phyloP scores from a whole-genome alignment of 495 filamentous ascomycete genomes.

The Penicillium waksmanii region DNA sequence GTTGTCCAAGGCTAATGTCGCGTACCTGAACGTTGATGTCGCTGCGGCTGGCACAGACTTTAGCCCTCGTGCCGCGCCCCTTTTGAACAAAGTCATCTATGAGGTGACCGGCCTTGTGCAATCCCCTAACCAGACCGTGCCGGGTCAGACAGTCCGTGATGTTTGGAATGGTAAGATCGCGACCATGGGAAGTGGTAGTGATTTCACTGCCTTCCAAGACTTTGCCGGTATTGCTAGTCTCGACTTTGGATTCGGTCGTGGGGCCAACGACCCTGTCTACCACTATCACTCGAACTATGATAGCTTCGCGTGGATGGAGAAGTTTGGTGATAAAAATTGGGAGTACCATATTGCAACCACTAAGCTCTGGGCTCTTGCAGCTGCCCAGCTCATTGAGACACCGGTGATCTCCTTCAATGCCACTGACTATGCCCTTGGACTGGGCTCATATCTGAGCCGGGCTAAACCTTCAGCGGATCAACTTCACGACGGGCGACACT shows the following conservation, averaged over 20 bases:
- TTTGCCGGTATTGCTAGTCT: slow-evolving; percentile 69
- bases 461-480: slow-evolving; percentile 50
- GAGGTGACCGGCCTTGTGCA: slow-evolving; percentile 69
- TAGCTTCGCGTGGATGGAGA: slow-evolving; percentile 75
- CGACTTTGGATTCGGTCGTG: slow-evolving; percentile 60
- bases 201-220: slow-evolving; percentile 78
- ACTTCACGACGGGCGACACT: slow-evolving; percentile 26
- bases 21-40: slow-evolving; percentile 75
- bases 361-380: slow-evolving; percentile 57
- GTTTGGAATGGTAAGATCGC: slow-evolving; percentile 61
- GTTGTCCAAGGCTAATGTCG: slow-evolving; percentile 73
- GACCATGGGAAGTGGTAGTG: slow-evolving; percentile 71
- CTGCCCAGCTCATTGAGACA: slow-evolving; percentile 50
- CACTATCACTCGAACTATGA: slow-evolving; percentile 84
- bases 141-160: slow-evolving; percentile 68
- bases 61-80: slow-evolving; percentile 59
- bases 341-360: slow-evolving; percentile 63
- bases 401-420: slow-evolving; percentile 53
- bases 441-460: slow-evolving; percentile 55
- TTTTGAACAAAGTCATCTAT: slow-evolving; percentile 76
- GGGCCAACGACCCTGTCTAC: slow-evolving; percentile 58
- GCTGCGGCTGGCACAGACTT: slow-evolving; percentile 58
- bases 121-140: slow-evolving; percentile 74
- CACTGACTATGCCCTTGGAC: slow-evolving; percentile 48
- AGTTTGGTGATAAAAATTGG: slow-evolving; percentile 65